Conservation (phyloP, 371 early-diverging fungal genomes). For the Mucor racemosus region DNA sequence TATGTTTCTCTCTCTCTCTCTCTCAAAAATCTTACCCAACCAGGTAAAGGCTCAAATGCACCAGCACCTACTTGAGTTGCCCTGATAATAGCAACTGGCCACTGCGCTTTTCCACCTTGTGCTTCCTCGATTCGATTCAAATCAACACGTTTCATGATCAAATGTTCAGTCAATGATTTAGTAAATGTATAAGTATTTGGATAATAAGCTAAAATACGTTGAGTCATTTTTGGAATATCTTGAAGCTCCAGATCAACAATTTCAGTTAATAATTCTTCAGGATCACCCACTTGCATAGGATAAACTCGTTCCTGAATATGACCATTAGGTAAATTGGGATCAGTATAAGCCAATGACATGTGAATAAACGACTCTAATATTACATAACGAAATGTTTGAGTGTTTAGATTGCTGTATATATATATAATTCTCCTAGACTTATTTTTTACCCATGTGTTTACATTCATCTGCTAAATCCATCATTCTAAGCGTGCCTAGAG, state of each 20-base stretch:
- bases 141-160: constrained; percentile 61
- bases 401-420: too few species aligned
- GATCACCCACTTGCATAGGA: constrained; percentile 63
- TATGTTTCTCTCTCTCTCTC: not conserved
- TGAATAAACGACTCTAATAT: constrained; percentile 51
- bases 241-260: constrained; percentile 56
- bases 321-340: constrained; percentile 51
- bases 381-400: too few species aligned
- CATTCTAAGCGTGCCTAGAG: constrained; percentile 61
- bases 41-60: constrained; percentile 58
- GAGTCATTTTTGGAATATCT: constrained; percentile 59
- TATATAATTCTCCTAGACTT: too few species aligned
- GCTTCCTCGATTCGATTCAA: constrained; percentile 55
- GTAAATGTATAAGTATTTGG: constrained; percentile 70
- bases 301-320: constrained; percentile 63
- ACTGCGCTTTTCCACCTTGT: constrained; percentile 52
- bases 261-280: constrained; percentile 55
- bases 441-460: constrained; percentile 45
- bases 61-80: constrained; percentile 66
- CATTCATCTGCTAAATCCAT: constrained; percentile 66
- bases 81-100: constrained; percentile 64
- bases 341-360: constrained; percentile 52
- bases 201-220: constrained; percentile 49
- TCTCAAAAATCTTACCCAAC: constrained; percentile 59
- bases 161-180: constrained; percentile 63